Base-by-base conservation (phyloP, 2,329 filamentous ascomycete species). In the Plenodomus tracheiphilus region DNA sequence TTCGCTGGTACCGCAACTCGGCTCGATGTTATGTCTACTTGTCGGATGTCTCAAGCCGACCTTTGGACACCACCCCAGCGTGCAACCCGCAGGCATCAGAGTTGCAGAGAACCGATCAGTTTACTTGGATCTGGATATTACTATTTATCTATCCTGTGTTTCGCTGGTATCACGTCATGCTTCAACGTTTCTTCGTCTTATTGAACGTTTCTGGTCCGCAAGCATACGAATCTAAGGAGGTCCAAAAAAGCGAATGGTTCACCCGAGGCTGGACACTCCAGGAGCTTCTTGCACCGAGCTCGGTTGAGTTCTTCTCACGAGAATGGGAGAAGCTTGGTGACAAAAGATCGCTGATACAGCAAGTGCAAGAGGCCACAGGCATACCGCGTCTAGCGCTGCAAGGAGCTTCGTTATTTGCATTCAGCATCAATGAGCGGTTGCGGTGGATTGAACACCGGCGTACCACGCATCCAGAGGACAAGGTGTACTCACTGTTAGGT, bases 291-390 rank as follows among this genome's bases (percentile, higher is more conserved):
- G 58, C 55, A 22, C 54, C 52, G 11, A 32, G 22, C 4, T 1
- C 21, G 6, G 56, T 63, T 3, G 32, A 58, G 28, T 63, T 63
- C 43, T 63, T 56, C 43, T 54, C 47, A 1, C 15, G 2, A n/a
- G 46, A 56, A 15, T 43, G 51, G 16, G 5, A 25, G 2, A 37
- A 39, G 34, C 44, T 62, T 37, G 51, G 58, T 30, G 19, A 47
- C 20, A 55, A 43, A 17, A 16, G 5, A 17, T 42, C 34, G 1
- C 37, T 56, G 4, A 22, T 36, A 20, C 1, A 18, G 10, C 6
- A 20, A 28, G 35, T 60, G 2, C 22, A 47, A 7, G 30, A 60
- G 2, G 30, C 49, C 4, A 58, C 49, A 3, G 32, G 22, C 0
- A 56, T 60, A 5, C 32, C 47, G n/a, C 11, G n/a, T 11, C 9